Evolutionary conservation across 2,329 filamentous ascomycete species (phyloP).

Genomic region (Knufia petricola): DNA sequence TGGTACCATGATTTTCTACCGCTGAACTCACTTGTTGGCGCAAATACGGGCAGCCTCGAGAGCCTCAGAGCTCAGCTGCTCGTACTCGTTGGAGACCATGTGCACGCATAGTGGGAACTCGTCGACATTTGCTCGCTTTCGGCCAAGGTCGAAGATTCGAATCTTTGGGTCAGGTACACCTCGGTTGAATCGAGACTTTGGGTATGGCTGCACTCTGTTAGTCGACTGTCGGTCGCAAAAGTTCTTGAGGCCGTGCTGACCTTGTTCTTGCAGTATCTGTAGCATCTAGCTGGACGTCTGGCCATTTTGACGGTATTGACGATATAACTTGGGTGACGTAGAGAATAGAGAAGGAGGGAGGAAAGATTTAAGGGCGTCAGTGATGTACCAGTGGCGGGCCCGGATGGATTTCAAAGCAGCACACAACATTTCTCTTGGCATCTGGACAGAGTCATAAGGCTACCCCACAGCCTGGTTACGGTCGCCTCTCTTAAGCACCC

Average conservation of each 20-base stretch:
- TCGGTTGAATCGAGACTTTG: conserved; percentile 99
- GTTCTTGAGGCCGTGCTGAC: conserved; percentile 46
- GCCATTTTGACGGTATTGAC: conserved; percentile 71
- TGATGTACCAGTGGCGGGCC: conserved; percentile 1
- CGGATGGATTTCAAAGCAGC: background rate
- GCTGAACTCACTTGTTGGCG: conserved; percentile 78
- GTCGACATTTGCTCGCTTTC: conserved; percentile 97
- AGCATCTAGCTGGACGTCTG: conserved; percentile 97
- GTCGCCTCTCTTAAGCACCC: no score
- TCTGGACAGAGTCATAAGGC: background rate
- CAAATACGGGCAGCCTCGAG: conserved; percentile 99
- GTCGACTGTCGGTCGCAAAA: background rate
- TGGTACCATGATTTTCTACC: background rate
- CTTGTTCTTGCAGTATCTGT: conserved; percentile 99
- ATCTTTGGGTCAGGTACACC: conserved; percentile 79
- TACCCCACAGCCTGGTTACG: background rate
- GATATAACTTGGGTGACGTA: background rate
- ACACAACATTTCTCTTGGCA: background rate
- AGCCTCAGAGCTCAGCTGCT: conserved; percentile 98
- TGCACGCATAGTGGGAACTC: conserved; percentile 99
- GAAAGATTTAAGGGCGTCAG: background rate
- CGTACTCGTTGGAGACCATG: conserved; percentile 99
- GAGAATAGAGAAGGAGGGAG: background rate
- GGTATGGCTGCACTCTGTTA: conserved; percentile 61
- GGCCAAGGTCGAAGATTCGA: conserved; percentile 97